Percentiles rank a stretch among this genome's conserved stretches.
Evolutionary conservation across 805 yeast species (phyloP).

Genomic region (Sugiyamaella floridensis): DNA sequence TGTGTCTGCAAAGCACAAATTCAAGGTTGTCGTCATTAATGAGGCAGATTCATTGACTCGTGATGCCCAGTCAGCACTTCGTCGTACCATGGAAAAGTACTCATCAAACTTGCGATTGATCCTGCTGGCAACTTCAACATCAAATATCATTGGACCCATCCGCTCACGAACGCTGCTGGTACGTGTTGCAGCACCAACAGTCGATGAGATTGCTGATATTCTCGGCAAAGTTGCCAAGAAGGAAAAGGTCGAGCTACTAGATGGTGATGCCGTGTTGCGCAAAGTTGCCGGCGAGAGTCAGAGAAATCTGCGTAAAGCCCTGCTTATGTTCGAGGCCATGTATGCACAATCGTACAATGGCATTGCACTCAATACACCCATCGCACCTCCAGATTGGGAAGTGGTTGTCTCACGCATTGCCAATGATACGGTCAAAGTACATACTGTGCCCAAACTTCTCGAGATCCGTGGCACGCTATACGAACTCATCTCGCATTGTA

Average conservation of each 20-base stretch:
- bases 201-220: slow-evolving; percentile 49
- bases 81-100: slow-evolving; percentile 95
- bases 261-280: slow-evolving; percentile 36
- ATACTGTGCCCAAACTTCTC: slow-evolving; percentile 46
- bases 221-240: slow-evolving; percentile 48
- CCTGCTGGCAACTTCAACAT: slow-evolving; percentile 80
- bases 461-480: slow-evolving; percentile 61
- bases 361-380: slow-evolving; percentile 36
- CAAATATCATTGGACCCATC: slow-evolving; percentile 89
- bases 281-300: slow-evolving; percentile 50
- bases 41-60: slow-evolving; percentile 86
- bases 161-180: slow-evolving; percentile 84
- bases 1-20: slow-evolving; percentile 43
- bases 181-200: slow-evolving; percentile 78
- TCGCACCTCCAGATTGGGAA: slow-evolving; percentile 84
- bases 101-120: slow-evolving; percentile 80
- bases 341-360: slow-evolving; percentile 28
- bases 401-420: slow-evolving; percentile 66
- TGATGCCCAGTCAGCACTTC: slow-evolving; percentile 92
- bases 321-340: slow-evolving; percentile 77
- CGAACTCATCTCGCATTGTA: slow-evolving; percentile 86
- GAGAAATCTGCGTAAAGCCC: slow-evolving; percentile 70
- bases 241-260: slow-evolving; percentile 44
- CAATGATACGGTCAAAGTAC: slow-evolving; percentile 47
- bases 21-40: slow-evolving; percentile 57